Conservation (phyloP, 225 moss, liverwort and hornwort species). For the Physcomitrellopsis africana region DNA sequence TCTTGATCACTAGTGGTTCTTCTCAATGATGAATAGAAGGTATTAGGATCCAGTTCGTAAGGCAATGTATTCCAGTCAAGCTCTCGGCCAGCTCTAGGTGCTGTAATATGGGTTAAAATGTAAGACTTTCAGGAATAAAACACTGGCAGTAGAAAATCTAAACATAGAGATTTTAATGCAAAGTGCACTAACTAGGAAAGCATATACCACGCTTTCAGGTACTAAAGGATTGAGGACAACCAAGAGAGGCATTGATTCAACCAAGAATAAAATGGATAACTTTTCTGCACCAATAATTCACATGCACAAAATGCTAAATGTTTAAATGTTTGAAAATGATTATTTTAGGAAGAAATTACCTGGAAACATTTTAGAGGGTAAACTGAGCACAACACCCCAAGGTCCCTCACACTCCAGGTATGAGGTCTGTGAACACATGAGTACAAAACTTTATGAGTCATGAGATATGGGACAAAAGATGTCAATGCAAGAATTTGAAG, state of each 20-base stretch:
- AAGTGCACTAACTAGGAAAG: background rate
- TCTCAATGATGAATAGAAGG: slow-evolving; percentile 54
- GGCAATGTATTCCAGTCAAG: slow-evolving; percentile 42
- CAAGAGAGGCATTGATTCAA: background rate
- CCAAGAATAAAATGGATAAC: background rate
- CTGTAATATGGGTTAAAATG: slow-evolving; percentile 35
- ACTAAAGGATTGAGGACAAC: background rate
- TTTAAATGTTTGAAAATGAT: too few species aligned
- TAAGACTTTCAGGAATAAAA: slow-evolving; percentile 20
- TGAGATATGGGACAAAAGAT: background rate
- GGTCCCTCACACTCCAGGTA: slow-evolving; percentile 48
- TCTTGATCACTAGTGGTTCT: slow-evolving; percentile 51
- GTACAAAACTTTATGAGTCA: slow-evolving; percentile 25
- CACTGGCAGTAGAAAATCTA: background rate
- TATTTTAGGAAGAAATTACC: slow-evolving; percentile 33
- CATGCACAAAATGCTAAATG: background rate
- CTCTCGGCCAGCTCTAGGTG: slow-evolving; percentile 50
- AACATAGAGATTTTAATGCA: background rate
- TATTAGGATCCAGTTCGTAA: slow-evolving; percentile 44
- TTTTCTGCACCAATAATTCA: background rate
- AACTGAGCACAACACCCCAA: slow-evolving; percentile 51
- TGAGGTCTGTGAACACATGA: slow-evolving; percentile 38
- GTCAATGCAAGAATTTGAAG: slow-evolving; percentile 6
- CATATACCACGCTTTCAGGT: slow-evolving; percentile 2
- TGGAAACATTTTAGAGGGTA: slow-evolving; percentile 48